These are phyloP conservation scores for Solanum sitiens DNA, from an alignment of 257 asterid genomes.

Conservation along the genomic window DNA sequence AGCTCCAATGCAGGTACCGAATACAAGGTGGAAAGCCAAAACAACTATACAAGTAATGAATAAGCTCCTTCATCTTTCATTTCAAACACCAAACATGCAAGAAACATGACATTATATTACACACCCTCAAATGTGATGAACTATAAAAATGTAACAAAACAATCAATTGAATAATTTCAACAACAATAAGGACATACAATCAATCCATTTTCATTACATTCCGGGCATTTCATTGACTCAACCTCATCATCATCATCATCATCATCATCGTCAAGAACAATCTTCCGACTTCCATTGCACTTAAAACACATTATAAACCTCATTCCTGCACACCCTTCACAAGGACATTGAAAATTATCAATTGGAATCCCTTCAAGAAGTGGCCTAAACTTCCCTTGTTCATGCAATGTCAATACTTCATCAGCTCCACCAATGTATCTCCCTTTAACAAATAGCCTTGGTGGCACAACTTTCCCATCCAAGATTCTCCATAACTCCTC, in stretches of 20 bases:
- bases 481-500: conserved; percentile 64
- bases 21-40: background rate
- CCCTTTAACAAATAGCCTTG: conserved; percentile 75
- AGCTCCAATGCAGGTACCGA: background rate
- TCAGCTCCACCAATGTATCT: conserved; percentile 95
- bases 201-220: conserved; percentile 37
- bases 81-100: background rate
- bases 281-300: conserved; percentile 76
- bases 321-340: conserved; percentile 72
- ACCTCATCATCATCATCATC: conserved; percentile 13
- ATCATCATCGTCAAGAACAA: conserved; percentile 24
- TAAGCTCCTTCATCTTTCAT: background rate
- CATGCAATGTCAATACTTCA: conserved; percentile 65
- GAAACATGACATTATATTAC: background rate
- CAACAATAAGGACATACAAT: conserved; percentile 68
- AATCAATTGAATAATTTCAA: conserved; percentile 18
- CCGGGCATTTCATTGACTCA: conserved; percentile 32
- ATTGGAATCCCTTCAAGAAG: conserved; percentile 61
- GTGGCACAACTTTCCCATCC: conserved; percentile 55
- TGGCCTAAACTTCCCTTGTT: conserved; percentile 68
- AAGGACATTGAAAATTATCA: conserved; percentile 31
- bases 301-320: conserved; percentile 72
- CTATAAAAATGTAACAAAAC: background rate
- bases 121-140: background rate
- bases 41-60: background rate